These are phyloP conservation scores for Pythium utonaiense DNA, from an alignment of 352 stramenopile species.

Conservation along the genomic window DNA sequence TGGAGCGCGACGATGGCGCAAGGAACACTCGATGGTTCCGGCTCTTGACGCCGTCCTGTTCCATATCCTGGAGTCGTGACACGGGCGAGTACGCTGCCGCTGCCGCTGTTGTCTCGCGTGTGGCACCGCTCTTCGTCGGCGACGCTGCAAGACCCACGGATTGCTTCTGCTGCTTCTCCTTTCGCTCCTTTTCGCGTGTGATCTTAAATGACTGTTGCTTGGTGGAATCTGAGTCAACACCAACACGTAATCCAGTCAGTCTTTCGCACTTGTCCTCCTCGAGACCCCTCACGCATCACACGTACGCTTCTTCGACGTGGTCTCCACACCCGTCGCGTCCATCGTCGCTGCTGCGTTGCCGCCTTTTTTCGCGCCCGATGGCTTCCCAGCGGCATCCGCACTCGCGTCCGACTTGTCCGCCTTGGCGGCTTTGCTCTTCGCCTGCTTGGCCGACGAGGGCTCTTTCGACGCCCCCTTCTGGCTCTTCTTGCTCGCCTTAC, in stretches of 20 bases:
- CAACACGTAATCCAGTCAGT: too few relatives aligned
- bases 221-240: conserved; percentile 8
- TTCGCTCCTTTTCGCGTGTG: conserved; percentile 31
- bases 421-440: conserved; percentile 20
- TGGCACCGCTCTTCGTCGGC: neutral
- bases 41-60: conserved; percentile 64
- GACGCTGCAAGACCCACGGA: neutral
- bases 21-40: conserved; percentile 68
- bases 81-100: neutral
- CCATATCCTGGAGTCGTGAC: conserved; percentile 21
- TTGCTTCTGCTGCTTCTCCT: conserved; percentile 29
- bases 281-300: too few relatives aligned
- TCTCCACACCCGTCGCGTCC: neutral
- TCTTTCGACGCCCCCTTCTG: conserved; percentile 1
- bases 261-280: too few relatives aligned
- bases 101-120: neutral
- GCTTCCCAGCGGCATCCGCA: neutral
- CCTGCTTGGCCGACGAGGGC: conserved; percentile 7
- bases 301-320: conserved; percentile 20
- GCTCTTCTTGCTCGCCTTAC: conserved; percentile 14
- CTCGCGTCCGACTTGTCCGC: neutral
- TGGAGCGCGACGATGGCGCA: conserved; percentile 24
- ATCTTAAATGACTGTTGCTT: conserved; percentile 30
- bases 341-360: neutral
- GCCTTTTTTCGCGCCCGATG: neutral